phyloP scores from a whole-genome alignment of 2,329 filamentous ascomycete genomes.

The Colletotrichum sidae region DNA sequence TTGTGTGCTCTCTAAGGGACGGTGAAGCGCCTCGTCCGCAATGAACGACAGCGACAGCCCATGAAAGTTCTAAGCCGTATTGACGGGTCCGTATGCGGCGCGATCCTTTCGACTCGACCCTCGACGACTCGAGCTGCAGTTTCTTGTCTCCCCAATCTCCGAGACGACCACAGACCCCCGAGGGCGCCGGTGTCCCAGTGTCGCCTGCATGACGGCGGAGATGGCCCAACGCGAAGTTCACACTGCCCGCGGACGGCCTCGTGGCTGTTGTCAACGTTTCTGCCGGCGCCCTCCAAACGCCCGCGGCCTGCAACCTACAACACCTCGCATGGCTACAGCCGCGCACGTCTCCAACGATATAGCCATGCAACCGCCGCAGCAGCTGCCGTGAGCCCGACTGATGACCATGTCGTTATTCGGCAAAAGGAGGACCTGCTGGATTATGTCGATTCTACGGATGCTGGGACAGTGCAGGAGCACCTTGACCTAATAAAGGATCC shows the following conservation, averaged over 20 bases:
- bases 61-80: conserved; percentile 71
- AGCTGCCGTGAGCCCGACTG: conserved; percentile 37
- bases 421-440: conserved; percentile 60
- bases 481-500: conserved; percentile 64
- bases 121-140: conserved; percentile 39
- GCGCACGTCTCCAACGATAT: conserved; percentile 16
- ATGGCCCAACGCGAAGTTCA: neutral
- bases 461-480: conserved; percentile 63
- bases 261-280: conserved; percentile 58
- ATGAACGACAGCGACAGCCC: conserved; percentile 62
- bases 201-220: conserved; percentile 9
- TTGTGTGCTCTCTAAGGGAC: conserved; percentile 29
- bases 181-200: conserved; percentile 28
- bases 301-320: conserved; percentile 34
- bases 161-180: conserved; percentile 23
- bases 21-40: conserved; percentile 30
- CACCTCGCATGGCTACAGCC: conserved; percentile 6
- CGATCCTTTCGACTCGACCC: conserved; percentile 62
- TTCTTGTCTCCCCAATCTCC: conserved; percentile 27
- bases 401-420: conserved; percentile 6
- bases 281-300: conserved; percentile 42
- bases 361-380: conserved; percentile 36
- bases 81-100: conserved; percentile 69
- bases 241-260: conserved; percentile 48
- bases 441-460: conserved; percentile 63